phyloP scores from a whole-genome alignment of 345 rosid species.

The Citrus glauca region DNA sequence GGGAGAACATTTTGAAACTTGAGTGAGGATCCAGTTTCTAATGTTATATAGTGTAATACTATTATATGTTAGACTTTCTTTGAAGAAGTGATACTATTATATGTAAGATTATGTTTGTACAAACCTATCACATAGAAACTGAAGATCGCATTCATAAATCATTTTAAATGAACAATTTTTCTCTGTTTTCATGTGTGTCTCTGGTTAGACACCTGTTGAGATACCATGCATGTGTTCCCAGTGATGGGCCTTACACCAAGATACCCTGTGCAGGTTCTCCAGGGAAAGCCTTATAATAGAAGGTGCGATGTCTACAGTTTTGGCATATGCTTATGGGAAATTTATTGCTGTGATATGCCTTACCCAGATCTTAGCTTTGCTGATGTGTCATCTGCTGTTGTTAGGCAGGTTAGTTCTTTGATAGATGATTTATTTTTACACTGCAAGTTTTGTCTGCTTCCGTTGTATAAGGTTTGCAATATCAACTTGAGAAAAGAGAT shows the following conservation, averaged over 20 bases:
- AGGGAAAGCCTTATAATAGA: constrained; percentile 89
- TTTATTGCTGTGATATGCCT: constrained; percentile 95
- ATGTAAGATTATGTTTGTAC: not conserved
- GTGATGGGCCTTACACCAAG: not conserved
- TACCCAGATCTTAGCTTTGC: constrained; percentile 80
- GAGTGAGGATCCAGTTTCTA: not conserved
- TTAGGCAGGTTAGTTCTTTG: constrained; percentile 58
- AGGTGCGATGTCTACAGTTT: constrained; percentile 96
- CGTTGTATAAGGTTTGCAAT: not conserved
- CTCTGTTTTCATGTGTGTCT: not conserved
- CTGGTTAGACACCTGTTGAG: not conserved
- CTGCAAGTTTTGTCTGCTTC: not conserved
- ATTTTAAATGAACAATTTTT: not conserved
- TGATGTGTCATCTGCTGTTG: constrained; percentile 79
- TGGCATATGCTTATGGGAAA: constrained; percentile 97
- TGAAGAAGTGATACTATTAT: constrained; percentile 1
- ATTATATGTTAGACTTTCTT: not conserved
- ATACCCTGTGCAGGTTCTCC: constrained; percentile 55
- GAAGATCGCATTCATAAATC: not conserved
- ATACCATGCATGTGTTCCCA: not conserved
- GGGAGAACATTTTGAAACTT: not conserved
- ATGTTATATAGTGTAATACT: not conserved
- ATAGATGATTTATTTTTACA: not conserved
- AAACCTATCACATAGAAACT: not conserved
- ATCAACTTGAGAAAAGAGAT: not conserved